Conservation (phyloP, 2,329 filamentous ascomycete species). For the Fusarium sterilihyphosum region DNA sequence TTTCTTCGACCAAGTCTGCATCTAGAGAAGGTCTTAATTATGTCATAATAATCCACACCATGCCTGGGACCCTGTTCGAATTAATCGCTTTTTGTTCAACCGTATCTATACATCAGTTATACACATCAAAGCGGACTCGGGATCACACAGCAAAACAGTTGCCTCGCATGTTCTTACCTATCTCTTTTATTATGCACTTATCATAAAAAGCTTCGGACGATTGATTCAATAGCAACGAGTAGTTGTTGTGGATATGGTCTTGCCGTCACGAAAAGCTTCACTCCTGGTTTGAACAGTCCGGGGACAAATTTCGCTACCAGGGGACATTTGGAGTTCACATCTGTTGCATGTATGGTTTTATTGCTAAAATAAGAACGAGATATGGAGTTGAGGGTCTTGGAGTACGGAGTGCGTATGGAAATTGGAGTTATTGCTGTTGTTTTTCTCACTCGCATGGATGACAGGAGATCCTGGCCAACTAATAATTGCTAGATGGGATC, state of each 20-base stretch:
- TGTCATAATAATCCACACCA: constrained; percentile 22
- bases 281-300: background rate
- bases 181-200: constrained; percentile 9
- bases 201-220: background rate
- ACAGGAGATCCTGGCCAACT: constrained; percentile 7
- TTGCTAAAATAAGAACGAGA: constrained; percentile 12
- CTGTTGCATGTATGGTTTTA: constrained; percentile 12
- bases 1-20: constrained; percentile 40
- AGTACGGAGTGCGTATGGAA: constrained; percentile 16
- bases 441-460: constrained; percentile 2
- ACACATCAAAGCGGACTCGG: background rate
- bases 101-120: background rate
- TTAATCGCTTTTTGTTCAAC: background rate
- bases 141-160: background rate
- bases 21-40: constrained; percentile 38
- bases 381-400: constrained; percentile 30
- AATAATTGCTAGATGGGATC: constrained; percentile 31
- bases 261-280: background rate
- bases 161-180: background rate
- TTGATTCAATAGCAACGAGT: background rate
- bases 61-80: constrained; percentile 9
- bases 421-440: constrained; percentile 27
- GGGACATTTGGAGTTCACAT: constrained; percentile 3
- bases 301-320: background rate
- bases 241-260: background rate